Evolutionary conservation across 176 grass and related monocot species (phyloP).

Genomic region (barley (Hordeum vulgare)): MorexV3_pseudomolecules_assembly NC_058522.1:581271405-581271904

Average conservation of each 20-base stretch:
- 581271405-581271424: constrained; percentile 66
- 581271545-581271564: constrained; percentile 28
- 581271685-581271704: constrained; percentile 16
- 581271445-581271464: constrained; percentile 17
- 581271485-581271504: background rate
- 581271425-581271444: constrained; percentile 53
- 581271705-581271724: constrained; percentile 10
- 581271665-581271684: constrained; percentile 13
- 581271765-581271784: constrained; percentile 35
- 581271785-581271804: constrained; percentile 53
- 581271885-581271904: constrained; percentile 68
- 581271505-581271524: constrained; percentile 49
- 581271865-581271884: constrained; percentile 39
- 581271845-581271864: constrained; percentile 40
- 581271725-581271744: constrained; percentile 25
- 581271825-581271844: constrained; percentile 54
- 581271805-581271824: constrained; percentile 72
- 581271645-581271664: constrained; percentile 1
- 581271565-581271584: constrained; percentile 52
- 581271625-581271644: background rate
- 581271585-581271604: constrained; percentile 49
- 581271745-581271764: constrained; percentile 48
- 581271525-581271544: constrained; percentile 37
- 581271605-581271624: constrained; percentile 30
- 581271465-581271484: constrained; percentile 49